phyloP scores from a whole-genome alignment of 2,329 filamentous ascomycete species.

The Rachicladosporium sp. region DNA sequence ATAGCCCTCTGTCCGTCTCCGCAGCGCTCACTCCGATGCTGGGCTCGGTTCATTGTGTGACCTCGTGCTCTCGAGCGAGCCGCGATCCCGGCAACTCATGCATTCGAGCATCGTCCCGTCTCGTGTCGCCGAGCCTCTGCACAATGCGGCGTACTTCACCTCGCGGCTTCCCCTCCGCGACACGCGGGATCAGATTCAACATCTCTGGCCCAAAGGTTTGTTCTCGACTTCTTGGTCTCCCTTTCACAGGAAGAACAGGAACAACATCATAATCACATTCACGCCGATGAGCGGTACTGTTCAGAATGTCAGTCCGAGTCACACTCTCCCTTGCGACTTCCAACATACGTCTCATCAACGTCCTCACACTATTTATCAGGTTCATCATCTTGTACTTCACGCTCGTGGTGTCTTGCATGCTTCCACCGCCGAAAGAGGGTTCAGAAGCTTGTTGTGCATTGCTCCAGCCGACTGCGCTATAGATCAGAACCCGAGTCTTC shows the following conservation, averaged over 20 bases:
- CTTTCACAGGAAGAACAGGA: neutral
- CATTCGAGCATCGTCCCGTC: too few species aligned
- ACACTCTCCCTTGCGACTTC: neutral
- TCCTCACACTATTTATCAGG: constrained; percentile 79
- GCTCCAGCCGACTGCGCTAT: constrained; percentile 64
- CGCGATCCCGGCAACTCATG: too few species aligned
- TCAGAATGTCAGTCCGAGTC: neutral
- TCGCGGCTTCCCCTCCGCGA: too few species aligned
- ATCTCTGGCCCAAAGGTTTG: too few species aligned
- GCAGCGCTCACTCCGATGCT: too few species aligned
- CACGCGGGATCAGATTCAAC: too few species aligned
- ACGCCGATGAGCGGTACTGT: constrained; percentile 73
- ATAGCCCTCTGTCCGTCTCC: too few species aligned
- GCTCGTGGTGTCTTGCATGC: constrained; percentile 58
- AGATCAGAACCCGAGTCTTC: neutral
- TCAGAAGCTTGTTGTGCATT: constrained; percentile 40
- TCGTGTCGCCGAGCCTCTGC: too few species aligned
- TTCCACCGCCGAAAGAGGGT: constrained; percentile 61
- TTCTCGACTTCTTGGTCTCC: neutral
- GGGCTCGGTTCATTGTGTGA: too few species aligned
- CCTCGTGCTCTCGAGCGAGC: too few species aligned
- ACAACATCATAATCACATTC: constrained; percentile 57
- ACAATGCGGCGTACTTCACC: too few species aligned
- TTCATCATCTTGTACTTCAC: constrained; percentile 81
- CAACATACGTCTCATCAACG: constrained; percentile 77